Evolutionary conservation across 2,329 filamentous ascomycete species (phyloP), one percentile per base, ranked within the genome.

Genomic region (Diaporthe vaccinii): DNA sequence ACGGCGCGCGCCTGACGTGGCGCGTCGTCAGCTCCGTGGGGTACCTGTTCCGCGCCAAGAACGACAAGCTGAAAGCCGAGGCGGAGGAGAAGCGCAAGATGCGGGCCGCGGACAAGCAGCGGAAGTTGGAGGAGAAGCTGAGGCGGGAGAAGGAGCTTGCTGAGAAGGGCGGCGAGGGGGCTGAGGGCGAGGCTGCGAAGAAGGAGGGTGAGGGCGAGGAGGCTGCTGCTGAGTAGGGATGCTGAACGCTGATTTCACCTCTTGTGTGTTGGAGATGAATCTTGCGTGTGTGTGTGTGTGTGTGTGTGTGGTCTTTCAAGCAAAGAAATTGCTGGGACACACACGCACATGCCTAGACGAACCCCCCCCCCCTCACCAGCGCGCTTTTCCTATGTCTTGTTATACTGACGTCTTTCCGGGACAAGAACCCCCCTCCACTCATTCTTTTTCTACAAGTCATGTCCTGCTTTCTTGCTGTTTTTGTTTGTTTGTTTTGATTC

Each of bases 1-100:
- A 80, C 51, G 86, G 82, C 28, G 28, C 84, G 59, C 78, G 77
- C 76, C 80, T 85, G 22, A 72, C 80, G 22, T 77, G 83, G 20
- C 78, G 79, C 20, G 84, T 83, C n/a, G 76, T 84, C 36, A 77
- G 77, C 72, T 80, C 81, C 17, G 76, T 81, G 15, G 83, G 83
- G 7, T 85, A 85, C 75, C 77, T 87, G 36, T 22, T 84, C 39
- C 75, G 81, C 44, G 84, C 86, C 79, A 84, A 82, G 78, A 78
- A 78, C n/a, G 82, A 86, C 76, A 72, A 79, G 68, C 72, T 80
- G 67, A 78, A 82, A 72, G 75, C 77, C 65, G 79, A 79, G 77
- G 76, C 76, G 4, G 83, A 84, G 46, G 79, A 79, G 72, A 80
- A 78, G 77, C 80, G 81, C 72, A 79, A 79, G 46, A 68, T 78